phyloP scores from a whole-genome alignment of 257 asterid genomes.

The Echium plantagineum region DNA sequence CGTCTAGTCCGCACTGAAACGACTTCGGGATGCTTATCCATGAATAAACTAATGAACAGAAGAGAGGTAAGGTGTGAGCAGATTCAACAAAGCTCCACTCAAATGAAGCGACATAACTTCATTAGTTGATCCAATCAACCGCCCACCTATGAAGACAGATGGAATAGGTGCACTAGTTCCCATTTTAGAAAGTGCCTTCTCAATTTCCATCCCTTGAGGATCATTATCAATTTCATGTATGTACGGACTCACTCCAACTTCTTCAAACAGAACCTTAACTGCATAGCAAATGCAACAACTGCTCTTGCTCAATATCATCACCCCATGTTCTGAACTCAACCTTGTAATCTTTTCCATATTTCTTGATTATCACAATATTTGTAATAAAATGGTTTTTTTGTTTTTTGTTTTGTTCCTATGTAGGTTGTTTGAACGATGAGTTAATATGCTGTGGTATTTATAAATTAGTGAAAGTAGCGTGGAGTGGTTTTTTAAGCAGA shows the following conservation, averaged over 20 bases:
- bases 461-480: background rate
- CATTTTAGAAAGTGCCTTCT: slow-evolving; percentile 21
- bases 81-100: slow-evolving; percentile 21
- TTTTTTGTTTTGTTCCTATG: too few relatives aligned
- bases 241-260: slow-evolving; percentile 13
- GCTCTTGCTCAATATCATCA: slow-evolving; percentile 25
- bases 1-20: too few relatives aligned
- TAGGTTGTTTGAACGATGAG: background rate
- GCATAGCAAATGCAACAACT: slow-evolving; percentile 28
- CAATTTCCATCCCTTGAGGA: slow-evolving; percentile 22
- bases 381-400: too few relatives aligned
- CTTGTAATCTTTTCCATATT: slow-evolving; percentile 17
- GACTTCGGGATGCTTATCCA: too few relatives aligned
- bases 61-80: slow-evolving; percentile 12
- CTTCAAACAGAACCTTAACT: slow-evolving; percentile 16
- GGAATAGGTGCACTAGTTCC: slow-evolving; percentile 21
- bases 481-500: background rate
- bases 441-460: background rate
- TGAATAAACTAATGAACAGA: background rate
- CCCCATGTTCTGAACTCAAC: slow-evolving; percentile 13
- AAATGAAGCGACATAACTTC: slow-evolving; percentile 30
- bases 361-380: background rate
- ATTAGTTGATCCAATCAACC: slow-evolving; percentile 25
- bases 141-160: slow-evolving; percentile 20
- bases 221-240: slow-evolving; percentile 21